These are phyloP conservation scores for Pseudoturritis turrita DNA, from an alignment of 345 rosid species.

Conservation along the genomic window DNA sequence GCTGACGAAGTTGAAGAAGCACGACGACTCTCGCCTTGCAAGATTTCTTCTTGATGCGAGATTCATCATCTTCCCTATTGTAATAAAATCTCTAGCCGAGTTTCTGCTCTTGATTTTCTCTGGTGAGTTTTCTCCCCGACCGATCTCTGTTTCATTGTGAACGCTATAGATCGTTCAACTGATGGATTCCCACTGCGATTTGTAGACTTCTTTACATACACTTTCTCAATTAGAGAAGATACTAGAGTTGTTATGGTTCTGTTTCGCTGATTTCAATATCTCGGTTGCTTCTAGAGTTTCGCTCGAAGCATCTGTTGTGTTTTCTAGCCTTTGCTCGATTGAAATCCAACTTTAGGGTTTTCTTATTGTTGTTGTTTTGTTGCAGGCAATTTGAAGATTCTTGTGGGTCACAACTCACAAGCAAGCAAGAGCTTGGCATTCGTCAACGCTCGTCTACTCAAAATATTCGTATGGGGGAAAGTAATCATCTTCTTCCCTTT, in stretches of 20 bases:
- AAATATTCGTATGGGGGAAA: constrained; percentile 22
- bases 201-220: not conserved
- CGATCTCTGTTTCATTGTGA: not conserved
- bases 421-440: constrained; percentile 4
- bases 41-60: not conserved
- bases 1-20: constrained; percentile 2
- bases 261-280: not conserved
- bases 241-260: not conserved
- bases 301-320: not conserved
- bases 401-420: not conserved
- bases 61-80: not conserved
- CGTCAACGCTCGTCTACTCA: not conserved
- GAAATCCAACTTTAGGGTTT: not conserved
- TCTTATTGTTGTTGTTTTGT: not conserved
- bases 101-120: not conserved
- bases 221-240: not conserved
- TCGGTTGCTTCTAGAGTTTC: not conserved
- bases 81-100: not conserved
- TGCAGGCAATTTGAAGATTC: constrained; percentile 16
- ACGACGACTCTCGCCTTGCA: constrained; percentile 3
- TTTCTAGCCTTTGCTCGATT: not conserved
- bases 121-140: not conserved
- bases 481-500: constrained; percentile 20
- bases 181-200: not conserved
- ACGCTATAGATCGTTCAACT: not conserved